Evolutionary conservation across 768 basidiomycete genomes (phyloP), one percentile per base, ranked within the genome.

Genomic region (Boletus vermiculosoides): DNA sequence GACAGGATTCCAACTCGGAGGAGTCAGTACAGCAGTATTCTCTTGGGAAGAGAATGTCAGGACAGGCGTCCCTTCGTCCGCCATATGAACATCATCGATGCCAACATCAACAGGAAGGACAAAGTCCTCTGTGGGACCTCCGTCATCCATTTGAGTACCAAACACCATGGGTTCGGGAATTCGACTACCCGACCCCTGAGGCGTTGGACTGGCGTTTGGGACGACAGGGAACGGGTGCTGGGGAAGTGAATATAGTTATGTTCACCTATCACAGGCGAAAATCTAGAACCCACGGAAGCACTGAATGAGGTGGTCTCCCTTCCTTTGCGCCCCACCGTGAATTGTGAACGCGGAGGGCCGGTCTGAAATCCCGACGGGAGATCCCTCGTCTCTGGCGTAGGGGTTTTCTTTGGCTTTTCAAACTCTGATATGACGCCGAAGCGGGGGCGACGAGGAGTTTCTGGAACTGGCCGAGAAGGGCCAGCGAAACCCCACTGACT

Each of bases 1-100:
- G 76, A 85, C 80, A 18, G 75, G 73, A 56, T 76, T 80, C 82
- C 82, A 82, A 57, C 83, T 80, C 13, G 79, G 72, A 48, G 74
- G 73, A 40, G 76, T 73, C n/a, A 77, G 59, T 10, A 66, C 64
- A 18, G 76, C 71, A 12, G 69, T 18, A 33, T 72, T 53, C 11
- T 65, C 74, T 49, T 77, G 76, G 20, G 63, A 40, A 46, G 62
- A 48, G 16, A 50, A 41, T 0, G 50, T 34, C 45, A 54, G 50
- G 25, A 23, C 59, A 31, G 62, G 56, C 2, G 60, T 54, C 15
- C 49, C 52, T 45, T 56, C 74, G 23, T 72, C 74, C 23, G 62
- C 53, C 67, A 77, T 76, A 7, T 71, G 65, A 25, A 76, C 57
- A 56, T 79, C 79, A 23, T 70, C 69, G 33, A 66, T 59, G 20